phyloP scores from a whole-genome alignment of 1,284 basidiomycete species.

The Malassezia sympodialis region DNA sequence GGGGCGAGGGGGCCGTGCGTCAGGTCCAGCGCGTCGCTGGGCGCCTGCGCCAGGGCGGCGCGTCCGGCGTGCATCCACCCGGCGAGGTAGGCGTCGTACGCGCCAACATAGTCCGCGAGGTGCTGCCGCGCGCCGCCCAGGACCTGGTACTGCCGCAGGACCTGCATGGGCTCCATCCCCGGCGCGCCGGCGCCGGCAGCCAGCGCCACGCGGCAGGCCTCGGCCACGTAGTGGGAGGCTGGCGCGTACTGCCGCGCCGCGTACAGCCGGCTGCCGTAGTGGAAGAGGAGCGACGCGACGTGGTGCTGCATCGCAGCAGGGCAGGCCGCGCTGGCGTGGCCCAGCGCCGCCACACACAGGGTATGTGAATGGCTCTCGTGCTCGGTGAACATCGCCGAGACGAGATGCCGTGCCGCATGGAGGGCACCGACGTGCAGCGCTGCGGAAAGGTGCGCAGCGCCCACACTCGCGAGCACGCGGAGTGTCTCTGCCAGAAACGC shows the following conservation, averaged over 20 bases:
- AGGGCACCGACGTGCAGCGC: neutral
- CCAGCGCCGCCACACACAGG: neutral
- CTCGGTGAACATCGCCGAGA: neutral
- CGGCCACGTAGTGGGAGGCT: slow-evolving; percentile 31
- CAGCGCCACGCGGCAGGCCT: too few relatives aligned
- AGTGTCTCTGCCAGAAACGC: neutral
- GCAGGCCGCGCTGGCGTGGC: neutral
- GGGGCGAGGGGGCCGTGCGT: slow-evolving; percentile 15
- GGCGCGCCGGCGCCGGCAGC: neutral
- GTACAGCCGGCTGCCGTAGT: slow-evolving; percentile 48
- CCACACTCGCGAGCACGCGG: neutral
- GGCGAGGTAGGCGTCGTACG: slow-evolving; percentile 4
- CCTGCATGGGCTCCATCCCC: slow-evolving; percentile 5
- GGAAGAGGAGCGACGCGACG: slow-evolving; percentile 45
- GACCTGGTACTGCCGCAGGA: slow-evolving; percentile 23
- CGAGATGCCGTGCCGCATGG: neutral
- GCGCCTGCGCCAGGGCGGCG: neutral
- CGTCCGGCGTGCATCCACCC: neutral
- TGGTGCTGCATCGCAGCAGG: slow-evolving; percentile 16
- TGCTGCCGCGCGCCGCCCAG: slow-evolving; percentile 24
- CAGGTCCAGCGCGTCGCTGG: neutral
- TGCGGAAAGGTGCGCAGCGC: neutral
- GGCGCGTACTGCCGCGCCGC: slow-evolving; percentile 32
- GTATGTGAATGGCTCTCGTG: neutral
- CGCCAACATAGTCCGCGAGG: neutral